phyloP scores from a whole-genome alignment of 2,329 filamentous ascomycete species.

The Microthyrium microscopicum region DNA sequence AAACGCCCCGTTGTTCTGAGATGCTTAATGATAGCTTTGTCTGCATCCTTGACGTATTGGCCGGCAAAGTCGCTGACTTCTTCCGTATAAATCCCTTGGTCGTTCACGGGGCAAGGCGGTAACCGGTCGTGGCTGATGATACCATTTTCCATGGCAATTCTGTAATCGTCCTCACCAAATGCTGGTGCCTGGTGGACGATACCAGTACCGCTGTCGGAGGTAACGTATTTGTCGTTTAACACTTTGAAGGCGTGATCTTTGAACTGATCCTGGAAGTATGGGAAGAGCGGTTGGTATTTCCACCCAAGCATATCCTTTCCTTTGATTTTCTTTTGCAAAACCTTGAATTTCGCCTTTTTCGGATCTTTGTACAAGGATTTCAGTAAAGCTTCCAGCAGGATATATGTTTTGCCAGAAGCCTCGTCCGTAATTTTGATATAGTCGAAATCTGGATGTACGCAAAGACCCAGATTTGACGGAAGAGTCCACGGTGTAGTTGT shows the following conservation, averaged over 20 bases:
- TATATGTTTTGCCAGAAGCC: slow-evolving; percentile 64
- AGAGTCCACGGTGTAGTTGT: slow-evolving; percentile 83
- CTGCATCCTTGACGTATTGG: slow-evolving; percentile 78
- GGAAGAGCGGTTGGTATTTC: slow-evolving; percentile 78
- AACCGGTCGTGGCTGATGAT: slow-evolving; percentile 59
- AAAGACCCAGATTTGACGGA: slow-evolving; percentile 63
- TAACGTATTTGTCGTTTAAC: slow-evolving; percentile 72
- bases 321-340: slow-evolving; percentile 62
- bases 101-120: slow-evolving; percentile 85
- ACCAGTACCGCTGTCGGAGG: slow-evolving; percentile 76
- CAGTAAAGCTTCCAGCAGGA: slow-evolving; percentile 68
- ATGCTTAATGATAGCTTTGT: slow-evolving; percentile 84
- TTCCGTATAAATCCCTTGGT: slow-evolving; percentile 60
- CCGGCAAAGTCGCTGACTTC: slow-evolving; percentile 69
- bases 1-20: slow-evolving; percentile 62
- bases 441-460: slow-evolving; percentile 66
- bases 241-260: slow-evolving; percentile 72
- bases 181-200: slow-evolving; percentile 89
- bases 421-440: slow-evolving; percentile 79
- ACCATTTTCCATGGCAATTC: slow-evolving; percentile 57
- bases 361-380: slow-evolving; percentile 81
- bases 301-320: slow-evolving; percentile 76
- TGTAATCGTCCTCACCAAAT: slow-evolving; percentile 94
- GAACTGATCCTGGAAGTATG: slow-evolving; percentile 81
- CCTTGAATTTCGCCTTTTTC: slow-evolving; percentile 86